Evolutionary conservation across 2,329 filamentous ascomycete genomes (phyloP).

Genomic region (Dryadomyces sulphureus): DNA sequence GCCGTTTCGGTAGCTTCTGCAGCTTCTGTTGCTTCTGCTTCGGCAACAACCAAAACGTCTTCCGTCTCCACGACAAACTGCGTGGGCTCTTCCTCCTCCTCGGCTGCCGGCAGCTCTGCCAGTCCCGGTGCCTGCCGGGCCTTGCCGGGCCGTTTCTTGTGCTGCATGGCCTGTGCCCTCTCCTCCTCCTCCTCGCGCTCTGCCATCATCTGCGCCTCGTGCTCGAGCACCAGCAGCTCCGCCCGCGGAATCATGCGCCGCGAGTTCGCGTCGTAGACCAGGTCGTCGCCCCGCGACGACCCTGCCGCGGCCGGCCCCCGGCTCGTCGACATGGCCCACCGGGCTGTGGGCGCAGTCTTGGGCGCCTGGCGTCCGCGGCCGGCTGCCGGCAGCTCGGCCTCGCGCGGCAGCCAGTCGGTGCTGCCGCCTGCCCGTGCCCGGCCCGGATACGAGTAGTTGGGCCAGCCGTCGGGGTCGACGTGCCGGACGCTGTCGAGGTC

Average conservation of each 20-base stretch:
- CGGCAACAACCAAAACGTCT: too few species aligned
- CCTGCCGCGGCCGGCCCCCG: too few species aligned
- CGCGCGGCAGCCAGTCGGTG: neutral
- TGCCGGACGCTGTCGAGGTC: constrained; percentile 29
- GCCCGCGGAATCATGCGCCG: constrained; percentile 42
- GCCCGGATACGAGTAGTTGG: constrained; percentile 44
- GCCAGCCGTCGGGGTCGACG: constrained; percentile 19
- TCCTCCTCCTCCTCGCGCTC: constrained; percentile 18
- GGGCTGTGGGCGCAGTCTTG: too few species aligned
- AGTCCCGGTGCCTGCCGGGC: too few species aligned
- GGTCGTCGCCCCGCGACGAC: constrained; percentile 21
- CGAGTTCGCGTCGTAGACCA: constrained; percentile 53
- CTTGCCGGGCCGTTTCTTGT: constrained; percentile 27
- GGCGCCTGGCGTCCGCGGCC: too few species aligned
- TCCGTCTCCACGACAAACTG: too few species aligned
- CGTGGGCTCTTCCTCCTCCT: constrained; percentile 10
- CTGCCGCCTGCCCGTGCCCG: constrained; percentile 23
- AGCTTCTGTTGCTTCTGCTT: too few species aligned
- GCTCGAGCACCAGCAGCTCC: constrained; percentile 27
- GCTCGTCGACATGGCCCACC: too few species aligned
- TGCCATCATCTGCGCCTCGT: constrained; percentile 23
- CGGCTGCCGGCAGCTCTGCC: constrained; percentile 19
- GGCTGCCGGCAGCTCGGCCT: neutral
- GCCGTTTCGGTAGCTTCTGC: too few species aligned
- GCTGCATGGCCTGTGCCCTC: constrained; percentile 9